Evolutionary conservation across 108 stramenopile species (phyloP), one percentile per base, ranked within the genome.

Genomic region (Ochromonas danica): DNA sequence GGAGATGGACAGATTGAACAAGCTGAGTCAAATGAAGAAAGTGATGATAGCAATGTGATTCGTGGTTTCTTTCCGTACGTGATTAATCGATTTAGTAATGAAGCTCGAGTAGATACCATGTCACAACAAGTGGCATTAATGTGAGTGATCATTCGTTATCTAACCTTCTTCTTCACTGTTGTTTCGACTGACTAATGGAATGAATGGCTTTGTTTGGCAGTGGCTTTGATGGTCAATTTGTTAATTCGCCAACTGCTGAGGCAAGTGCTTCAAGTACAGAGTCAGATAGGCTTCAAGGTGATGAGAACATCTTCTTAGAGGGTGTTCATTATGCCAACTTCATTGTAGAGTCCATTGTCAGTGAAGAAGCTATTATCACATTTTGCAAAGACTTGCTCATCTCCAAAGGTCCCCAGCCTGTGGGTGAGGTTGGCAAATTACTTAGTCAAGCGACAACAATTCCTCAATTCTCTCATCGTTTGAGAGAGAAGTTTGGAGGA

Each of bases 351-450:
- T 74, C 84, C 0, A 85, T 87, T 36, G 82, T 88, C 39, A 88
- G 84, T 1, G 80, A 82, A 42, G 42, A 60, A 41, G 84, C 88
- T 1, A 42, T 88, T 0, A 42, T 83, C 0, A 74, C 86, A 17
- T 33, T 88, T 39, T 39, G 77, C 36, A 61, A 43, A 43, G 86
- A 87, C 27, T 70, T 88, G 0, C 80, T 88, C 39, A 27, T 31
- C 1, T 77, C 81, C 39, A 79, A 81, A 62, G 88, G 88, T n/a
- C 82, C 86, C 17, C 81, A 87, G 40, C 88, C 88, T 17, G 84
- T 86, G 43, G 88, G 88, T 22, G 88, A 88, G 61, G 81, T 88
- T 14, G 88, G 88, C 30, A 88, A 88, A 61, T 71, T 87, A 31
- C 81, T 88, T 40, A 84, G 82, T 41, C 86, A 88, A 72, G 80